Evolutionary conservation across 2,329 filamentous ascomycete species (phyloP), one percentile per base, ranked within the genome.

Genomic region (Verticillium albo-atrum): DNA sequence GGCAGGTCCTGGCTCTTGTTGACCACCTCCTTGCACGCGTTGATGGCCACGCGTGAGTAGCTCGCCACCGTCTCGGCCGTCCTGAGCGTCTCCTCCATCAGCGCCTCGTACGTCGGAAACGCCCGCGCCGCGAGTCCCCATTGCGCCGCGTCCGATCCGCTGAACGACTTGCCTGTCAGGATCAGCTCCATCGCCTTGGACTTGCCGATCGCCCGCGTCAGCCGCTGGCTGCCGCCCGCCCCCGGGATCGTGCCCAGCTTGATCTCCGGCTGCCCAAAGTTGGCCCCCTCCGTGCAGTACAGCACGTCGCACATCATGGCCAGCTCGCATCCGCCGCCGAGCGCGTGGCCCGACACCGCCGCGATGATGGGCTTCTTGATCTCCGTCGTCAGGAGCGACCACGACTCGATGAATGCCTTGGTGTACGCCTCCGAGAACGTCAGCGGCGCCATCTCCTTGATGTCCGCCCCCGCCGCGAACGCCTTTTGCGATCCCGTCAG

Each of bases 251-350:
- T 90, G 27, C 95, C 95, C 3, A 99, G 82, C 78, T 96, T 97
- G 79, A 99, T 92, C 80, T 99, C 95, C 1, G 95, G 95, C 78
- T 98, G 95, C 14, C 95, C 95, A 72, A 99, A 97, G 68, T 91
- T 96, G 65, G 95, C 94, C 17, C 77, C 85, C 56, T 88, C 82
- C 2, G 90, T 93, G 77, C 91, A 95, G 81, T 98, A 98, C 61
- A 99, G 77, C 66, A 98, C 89, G 73, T 99, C 95, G 70, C 90
- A 92, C 95, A 98, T 99, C 82, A 99, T 90, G 55, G 95, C 93
- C 15, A 99, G 84, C 79, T 99, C 95, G 73, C 95, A 99, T 54
- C 95, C 95, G 57, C 95, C 95, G 27, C 95, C 95, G 1, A 99
- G 85, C 2, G 95, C 95, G 71, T 97, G 93, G 20, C 95, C 95